Conservation (phyloP, 1,139 yeast genomes). For the Protomyces inouyei region DNA sequence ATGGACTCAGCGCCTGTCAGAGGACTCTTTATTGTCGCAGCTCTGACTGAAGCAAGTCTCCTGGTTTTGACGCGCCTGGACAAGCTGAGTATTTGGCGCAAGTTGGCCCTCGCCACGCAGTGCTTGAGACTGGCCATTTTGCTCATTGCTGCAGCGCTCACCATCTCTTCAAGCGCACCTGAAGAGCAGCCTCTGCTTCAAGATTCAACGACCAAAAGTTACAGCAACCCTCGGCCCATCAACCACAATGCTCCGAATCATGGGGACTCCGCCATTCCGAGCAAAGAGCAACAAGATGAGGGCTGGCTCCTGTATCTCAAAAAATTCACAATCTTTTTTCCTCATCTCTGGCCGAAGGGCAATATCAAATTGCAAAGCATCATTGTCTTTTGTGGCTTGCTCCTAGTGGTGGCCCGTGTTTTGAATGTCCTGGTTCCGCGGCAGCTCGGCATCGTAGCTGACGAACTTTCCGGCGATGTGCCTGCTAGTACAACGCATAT, state of each 20-base stretch:
- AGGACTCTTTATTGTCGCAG: slow-evolving; percentile 7
- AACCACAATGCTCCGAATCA: slow-evolving; percentile 18
- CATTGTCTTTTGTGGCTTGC: slow-evolving; percentile 56
- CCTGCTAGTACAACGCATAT: slow-evolving; percentile 36
- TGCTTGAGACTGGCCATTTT: neutral
- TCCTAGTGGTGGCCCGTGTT: slow-evolving; percentile 30
- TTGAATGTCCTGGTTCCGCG: slow-evolving; percentile 33
- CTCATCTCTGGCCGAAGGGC: slow-evolving; percentile 81
- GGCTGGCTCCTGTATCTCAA: slow-evolving; percentile 19
- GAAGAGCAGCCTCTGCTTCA: slow-evolving; percentile 17
- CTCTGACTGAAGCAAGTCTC: slow-evolving; percentile 4
- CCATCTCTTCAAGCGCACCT: neutral
- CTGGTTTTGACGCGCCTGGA: slow-evolving; percentile 2
- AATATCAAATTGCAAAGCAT: slow-evolving; percentile 86
- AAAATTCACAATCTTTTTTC: slow-evolving; percentile 35
- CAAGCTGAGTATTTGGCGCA: slow-evolving; percentile 1
- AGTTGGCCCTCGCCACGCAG: slow-evolving; percentile 1
- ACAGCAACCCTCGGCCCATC: slow-evolving; percentile 8
- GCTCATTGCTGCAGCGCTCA: neutral
- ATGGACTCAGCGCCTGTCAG: neutral
- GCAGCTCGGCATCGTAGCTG: slow-evolving; percentile 33
- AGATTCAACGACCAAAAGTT: neutral
- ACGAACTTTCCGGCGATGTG: slow-evolving; percentile 27
- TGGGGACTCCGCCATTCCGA: slow-evolving; percentile 8
- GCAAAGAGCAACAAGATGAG: slow-evolving; percentile 5